Base-by-base conservation (phyloP, 306 rosid genomes). In the Begonia masoniana region DNA sequence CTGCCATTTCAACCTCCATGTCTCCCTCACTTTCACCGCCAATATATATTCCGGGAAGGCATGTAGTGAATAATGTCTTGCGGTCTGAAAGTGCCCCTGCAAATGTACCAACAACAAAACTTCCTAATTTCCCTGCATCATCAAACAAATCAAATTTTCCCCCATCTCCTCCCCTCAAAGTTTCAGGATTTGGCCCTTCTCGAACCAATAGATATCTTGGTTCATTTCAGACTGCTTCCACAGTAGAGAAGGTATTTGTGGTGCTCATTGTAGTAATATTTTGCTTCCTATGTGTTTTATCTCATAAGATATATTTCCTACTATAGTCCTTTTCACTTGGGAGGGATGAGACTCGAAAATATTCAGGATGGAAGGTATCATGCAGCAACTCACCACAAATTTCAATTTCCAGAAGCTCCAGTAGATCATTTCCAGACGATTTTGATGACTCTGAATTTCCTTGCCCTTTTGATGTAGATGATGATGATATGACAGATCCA, bases 41-140 rank as follows among this genome's bases (percentile, higher is more conserved):
- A 54, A 71, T 83, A 41, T 47, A 59, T 56, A 72, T 62, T 67
- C 78, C 77, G 24, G 83, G 74, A 26, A 66, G 65, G 57, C 69
- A 65, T 53, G 66, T 68, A 49, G 70, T 89, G 16, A 74, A 70
- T 56, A 31, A 72, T 64, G 78, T 74, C 62, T 56, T 76, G 62
- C 84, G 85, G 57, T 78, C 87, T 36, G 95, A 78, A 77, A 82
- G 97, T 71, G 94, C 94, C 61, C 89, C 95, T 0, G 80, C 59
- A 48, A 71, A 70, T 54, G 83, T 78, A 61, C 91, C 77, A 2
- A 36, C 9, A 47, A 50, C 75, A 59, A 72, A 78, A 72, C 68
- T 52, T 62, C 70, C 67, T 50, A 60, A 59, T 62, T 77, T 48
- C 56, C 71, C 78, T 58, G 74, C 66, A 57, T 65, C 60, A 12